Conservation (phyloP, 2,329 filamentous ascomycete genomes). For the Aspergillus sp. region DNA sequence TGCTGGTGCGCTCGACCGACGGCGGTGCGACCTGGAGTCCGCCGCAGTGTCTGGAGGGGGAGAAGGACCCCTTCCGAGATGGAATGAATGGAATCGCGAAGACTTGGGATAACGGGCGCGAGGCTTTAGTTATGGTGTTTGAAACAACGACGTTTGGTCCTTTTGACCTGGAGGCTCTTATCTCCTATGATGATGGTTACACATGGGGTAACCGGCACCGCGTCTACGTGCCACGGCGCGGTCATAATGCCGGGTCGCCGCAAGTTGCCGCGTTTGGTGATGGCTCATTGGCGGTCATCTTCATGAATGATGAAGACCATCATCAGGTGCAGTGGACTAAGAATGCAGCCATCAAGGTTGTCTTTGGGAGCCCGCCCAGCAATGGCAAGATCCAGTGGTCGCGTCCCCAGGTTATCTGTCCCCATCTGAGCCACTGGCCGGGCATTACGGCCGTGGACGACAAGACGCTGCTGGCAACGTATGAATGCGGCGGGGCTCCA, state of each 20-base stretch:
- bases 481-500: conserved; percentile 28
- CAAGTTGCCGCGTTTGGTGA: conserved; percentile 45
- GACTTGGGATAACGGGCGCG: conserved; percentile 30
- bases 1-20: conserved; percentile 47
- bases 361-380: conserved; percentile 35
- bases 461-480: conserved; percentile 26
- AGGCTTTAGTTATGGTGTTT: conserved; percentile 47
- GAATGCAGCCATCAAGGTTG: conserved; percentile 43
- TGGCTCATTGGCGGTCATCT: conserved; percentile 44
- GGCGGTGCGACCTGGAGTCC: conserved; percentile 45
- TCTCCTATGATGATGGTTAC: conserved; percentile 46
- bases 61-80: conserved; percentile 34
- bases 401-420: conserved; percentile 29
- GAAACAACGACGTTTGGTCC: conserved; percentile 45
- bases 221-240: conserved; percentile 40
- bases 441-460: conserved; percentile 33
- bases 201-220: conserved; percentile 43
- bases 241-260: conserved; percentile 45
- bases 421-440: conserved; percentile 40
- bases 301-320: conserved; percentile 50
- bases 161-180: conserved; percentile 46
- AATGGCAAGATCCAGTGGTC: conserved; percentile 38
- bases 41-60: conserved; percentile 44
- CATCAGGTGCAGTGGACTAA: conserved; percentile 37
- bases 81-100: conserved; percentile 47